phyloP scores from a whole-genome alignment of 257 asterid genomes.

The Oldenlandia corymbosa region DNA sequence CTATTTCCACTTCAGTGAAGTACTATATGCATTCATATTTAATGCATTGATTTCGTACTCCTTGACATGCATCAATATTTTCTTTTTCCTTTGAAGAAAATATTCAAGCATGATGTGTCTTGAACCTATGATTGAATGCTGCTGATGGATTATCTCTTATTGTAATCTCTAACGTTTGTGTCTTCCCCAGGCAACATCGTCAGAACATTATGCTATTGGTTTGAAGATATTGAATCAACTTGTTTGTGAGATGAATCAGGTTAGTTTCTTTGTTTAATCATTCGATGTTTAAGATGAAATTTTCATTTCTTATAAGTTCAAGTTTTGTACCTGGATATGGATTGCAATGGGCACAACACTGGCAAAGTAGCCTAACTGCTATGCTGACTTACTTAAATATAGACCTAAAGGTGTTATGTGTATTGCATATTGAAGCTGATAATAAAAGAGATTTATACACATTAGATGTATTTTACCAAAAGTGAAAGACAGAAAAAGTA shows the following conservation, averaged over 20 bases:
- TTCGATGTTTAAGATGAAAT: neutral
- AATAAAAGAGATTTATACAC: neutral
- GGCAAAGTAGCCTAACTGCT: too few relatives aligned
- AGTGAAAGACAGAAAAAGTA: neutral
- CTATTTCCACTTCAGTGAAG: neutral
- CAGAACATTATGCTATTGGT: constrained; percentile 87
- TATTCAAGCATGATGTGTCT: neutral
- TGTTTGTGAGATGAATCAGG: constrained; percentile 97
- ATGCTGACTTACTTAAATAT: neutral
- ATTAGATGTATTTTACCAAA: neutral
- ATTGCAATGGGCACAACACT: neutral
- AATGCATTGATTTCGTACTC: neutral
- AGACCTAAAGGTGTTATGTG: neutral
- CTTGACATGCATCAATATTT: neutral
- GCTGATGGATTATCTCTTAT: too few relatives aligned
- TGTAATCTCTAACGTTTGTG: constrained; percentile 18
- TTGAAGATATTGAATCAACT: constrained; percentile 93
- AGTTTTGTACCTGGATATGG: too few relatives aligned
- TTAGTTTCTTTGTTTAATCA: constrained; percentile 21
- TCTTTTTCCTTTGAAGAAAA: neutral
- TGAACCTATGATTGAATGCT: neutral
- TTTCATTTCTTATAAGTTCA: too few relatives aligned
- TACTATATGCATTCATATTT: too few relatives aligned
- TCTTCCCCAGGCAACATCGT: constrained; percentile 69
- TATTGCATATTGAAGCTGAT: neutral